Conservation (phyloP, 345 rosid genomes). For the Sisymbrium altissimum region DNA sequence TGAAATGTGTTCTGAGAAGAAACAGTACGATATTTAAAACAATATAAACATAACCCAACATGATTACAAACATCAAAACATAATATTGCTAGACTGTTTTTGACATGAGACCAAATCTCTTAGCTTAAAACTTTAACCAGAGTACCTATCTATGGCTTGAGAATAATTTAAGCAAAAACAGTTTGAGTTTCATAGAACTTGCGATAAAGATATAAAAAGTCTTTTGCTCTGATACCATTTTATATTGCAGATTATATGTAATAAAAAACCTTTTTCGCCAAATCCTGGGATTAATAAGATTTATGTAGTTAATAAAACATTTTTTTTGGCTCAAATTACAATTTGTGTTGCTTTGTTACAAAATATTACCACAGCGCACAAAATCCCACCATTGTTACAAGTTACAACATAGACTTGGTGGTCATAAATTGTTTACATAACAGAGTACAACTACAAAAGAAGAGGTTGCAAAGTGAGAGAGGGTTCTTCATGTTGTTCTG, state of each 20-base stretch:
- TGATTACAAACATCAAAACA: too few species aligned
- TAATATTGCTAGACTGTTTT: too few species aligned
- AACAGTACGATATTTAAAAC: too few species aligned
- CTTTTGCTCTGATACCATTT: neutral
- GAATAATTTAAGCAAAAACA: too few species aligned
- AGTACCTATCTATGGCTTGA: too few species aligned
- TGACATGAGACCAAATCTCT: too few species aligned
- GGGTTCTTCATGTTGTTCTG: conserved; percentile 6
- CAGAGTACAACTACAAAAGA: conserved; percentile 20
- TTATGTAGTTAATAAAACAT: neutral
- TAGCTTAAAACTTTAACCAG: too few species aligned
- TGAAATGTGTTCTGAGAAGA: too few species aligned
- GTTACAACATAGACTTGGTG: conserved; percentile 5
- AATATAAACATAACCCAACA: too few species aligned
- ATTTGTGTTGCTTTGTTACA: conserved; percentile 11
- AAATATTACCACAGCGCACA: conserved; percentile 17
- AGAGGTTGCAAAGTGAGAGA: conserved; percentile 22
- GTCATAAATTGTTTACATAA: neutral
- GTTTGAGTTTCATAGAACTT: too few species aligned
- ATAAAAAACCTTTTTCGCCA: neutral
- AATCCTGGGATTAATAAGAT: neutral
- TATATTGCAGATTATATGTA: neutral
- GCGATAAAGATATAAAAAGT: too few species aligned
- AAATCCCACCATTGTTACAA: neutral
- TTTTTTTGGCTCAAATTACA: neutral